Percentiles rank a stretch among this genome's conserved stretches.
Evolutionary conservation across 768 basidiomycete species (phyloP).

Genomic region (Leccinum fibrillosum): DNA sequence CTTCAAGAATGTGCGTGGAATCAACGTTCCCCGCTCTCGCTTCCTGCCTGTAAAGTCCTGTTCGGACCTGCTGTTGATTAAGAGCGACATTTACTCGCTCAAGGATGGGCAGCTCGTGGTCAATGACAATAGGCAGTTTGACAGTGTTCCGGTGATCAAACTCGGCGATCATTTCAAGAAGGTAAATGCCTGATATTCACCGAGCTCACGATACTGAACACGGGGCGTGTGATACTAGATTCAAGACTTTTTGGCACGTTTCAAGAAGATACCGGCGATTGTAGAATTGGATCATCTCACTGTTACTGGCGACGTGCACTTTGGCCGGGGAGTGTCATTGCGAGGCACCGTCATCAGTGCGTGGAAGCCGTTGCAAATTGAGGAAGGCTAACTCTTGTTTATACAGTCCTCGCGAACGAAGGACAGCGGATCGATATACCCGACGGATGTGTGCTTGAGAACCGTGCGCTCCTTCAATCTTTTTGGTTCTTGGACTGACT

Average conservation of each 20-base stretch:
- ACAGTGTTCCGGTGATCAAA: conserved; percentile 92
- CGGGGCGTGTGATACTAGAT: conserved; percentile 42
- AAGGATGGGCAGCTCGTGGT: conserved; percentile 86
- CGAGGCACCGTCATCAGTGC: conserved; percentile 84
- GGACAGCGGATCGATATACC: conserved; percentile 81
- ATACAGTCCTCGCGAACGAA: conserved; percentile 72
- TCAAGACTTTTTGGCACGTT: conserved; percentile 88
- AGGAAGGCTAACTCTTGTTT: background rate
- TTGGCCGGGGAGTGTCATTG: conserved; percentile 82
- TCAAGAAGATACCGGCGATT: conserved; percentile 91
- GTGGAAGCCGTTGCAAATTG: conserved; percentile 10
- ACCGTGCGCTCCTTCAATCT: conserved; percentile 36
- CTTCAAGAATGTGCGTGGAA: conserved; percentile 87
- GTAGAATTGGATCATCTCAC: conserved; percentile 93
- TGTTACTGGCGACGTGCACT: conserved; percentile 87
- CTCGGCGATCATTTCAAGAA: conserved; percentile 97
- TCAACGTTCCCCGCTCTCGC: conserved; percentile 91
- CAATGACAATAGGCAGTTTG: conserved; percentile 79
- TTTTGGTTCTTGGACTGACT: background rate
- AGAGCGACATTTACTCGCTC: conserved; percentile 89
- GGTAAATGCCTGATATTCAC: conserved; percentile 36
- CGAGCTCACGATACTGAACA: background rate
- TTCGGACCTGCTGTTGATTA: conserved; percentile 86
- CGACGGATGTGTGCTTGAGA: conserved; percentile 77
- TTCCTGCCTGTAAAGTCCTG: conserved; percentile 92